Evolutionary conservation across 257 asterid species (phyloP).

Genomic region (Solanum sitiens): DNA sequence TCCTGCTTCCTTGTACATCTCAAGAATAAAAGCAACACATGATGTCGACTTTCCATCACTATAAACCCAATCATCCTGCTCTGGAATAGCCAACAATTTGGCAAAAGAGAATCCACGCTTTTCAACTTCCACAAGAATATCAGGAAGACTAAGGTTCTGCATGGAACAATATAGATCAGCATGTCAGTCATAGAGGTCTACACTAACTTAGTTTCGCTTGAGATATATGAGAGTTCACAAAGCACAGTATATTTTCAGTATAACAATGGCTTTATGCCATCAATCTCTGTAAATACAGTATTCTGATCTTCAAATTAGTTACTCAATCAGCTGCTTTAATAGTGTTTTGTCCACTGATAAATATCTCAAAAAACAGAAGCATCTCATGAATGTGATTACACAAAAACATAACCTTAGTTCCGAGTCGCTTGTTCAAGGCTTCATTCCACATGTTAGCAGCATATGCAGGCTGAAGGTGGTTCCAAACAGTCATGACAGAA

Average conservation of each 20-base stretch:
- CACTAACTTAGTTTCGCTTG: background rate
- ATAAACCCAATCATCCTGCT: conserved; percentile 81
- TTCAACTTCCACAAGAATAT: conserved; percentile 80
- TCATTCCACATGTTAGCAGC: conserved; percentile 88
- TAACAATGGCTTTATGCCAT: background rate
- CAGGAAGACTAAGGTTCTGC: conserved; percentile 72
- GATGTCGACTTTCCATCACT: conserved; percentile 83
- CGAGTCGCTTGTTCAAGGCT: conserved; percentile 87
- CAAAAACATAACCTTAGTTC: conserved; percentile 55
- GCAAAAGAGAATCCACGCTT: conserved; percentile 80
- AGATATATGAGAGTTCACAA: background rate
- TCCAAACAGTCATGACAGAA: conserved; percentile 86
- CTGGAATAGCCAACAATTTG: conserved; percentile 67
- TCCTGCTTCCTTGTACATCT: conserved; percentile 89
- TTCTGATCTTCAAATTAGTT: background rate
- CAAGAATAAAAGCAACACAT: conserved; percentile 83
- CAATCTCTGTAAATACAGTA: background rate
- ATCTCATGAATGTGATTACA: background rate
- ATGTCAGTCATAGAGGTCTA: background rate
- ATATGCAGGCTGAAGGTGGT: conserved; percentile 69
- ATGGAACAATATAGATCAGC: background rate
- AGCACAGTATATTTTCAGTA: background rate
- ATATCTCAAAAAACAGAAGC: background rate
- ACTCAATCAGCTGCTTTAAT: background rate
- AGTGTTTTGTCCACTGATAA: background rate